Evolutionary conservation across 2,329 filamentous ascomycete species (phyloP), one percentile per base, ranked within the genome.

Genomic region (Penicillium sp.): DNA sequence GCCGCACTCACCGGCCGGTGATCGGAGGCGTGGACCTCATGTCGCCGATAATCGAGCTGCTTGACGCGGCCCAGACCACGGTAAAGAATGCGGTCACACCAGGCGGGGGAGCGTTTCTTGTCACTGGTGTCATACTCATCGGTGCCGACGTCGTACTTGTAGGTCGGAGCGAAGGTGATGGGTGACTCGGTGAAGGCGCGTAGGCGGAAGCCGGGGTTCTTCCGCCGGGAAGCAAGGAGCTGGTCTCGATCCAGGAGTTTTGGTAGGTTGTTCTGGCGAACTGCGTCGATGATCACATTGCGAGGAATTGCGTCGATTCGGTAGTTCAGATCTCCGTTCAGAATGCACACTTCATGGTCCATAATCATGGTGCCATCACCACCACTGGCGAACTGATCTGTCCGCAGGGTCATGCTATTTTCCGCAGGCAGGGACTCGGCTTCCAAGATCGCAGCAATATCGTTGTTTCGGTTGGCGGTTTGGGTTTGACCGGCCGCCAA

Each of bases 251-350:
- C 93, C 0, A 99, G 86, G 1, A 99, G 83, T 70, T 96, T 96
- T 29, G 81, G 70, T 3, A 97, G 81, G 64, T 97, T 96, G 60
- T 88, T 87, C 41, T 88, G 82, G 61, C 90, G 88, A 50, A 97
- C 85, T 1, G 91, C 92, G 58, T 87, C 88, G 53, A 97, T 89
- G 3, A 99, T 93, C 0, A 90, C 92, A 68, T 97, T 91, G 49
- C 94, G 90, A 19, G 91, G 91, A 85, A 97, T 97, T 25, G 92
- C 92, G 73, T 99, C 94, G 68, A 99, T 97, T 60, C 94, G 92
- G 74, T 99, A 99, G 76, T 99, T 99, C 49, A 99, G 82, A 72
- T 99, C 94, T 29, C 94, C 94, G 68, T 97, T 97, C 41, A 97
- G 78, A 47, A 99, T 86, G 73, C 93, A 97, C n/a, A 99, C 88